Base-by-base conservation (phyloP, 1,284 basidiomycete species). In the Coniferiporia weirii region DNA sequence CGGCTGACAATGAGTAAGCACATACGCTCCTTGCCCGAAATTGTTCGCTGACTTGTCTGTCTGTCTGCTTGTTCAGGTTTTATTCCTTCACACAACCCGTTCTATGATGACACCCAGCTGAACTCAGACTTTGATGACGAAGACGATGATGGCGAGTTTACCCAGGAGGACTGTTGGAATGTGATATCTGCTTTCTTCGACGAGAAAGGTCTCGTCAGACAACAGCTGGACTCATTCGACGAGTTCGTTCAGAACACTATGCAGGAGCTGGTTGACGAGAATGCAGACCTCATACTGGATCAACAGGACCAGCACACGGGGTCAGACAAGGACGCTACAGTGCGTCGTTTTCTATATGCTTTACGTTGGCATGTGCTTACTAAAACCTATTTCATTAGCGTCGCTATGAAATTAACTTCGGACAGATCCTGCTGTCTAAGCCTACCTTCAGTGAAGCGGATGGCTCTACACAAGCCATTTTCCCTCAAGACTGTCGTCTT, bases 191-290 rank as follows among this genome's bases (percentile, higher is more conserved):
- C 92, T 67, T 99, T 98, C 79, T 99, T 99, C 72, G 89, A 93
- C 63, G 91, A 95, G 72, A 98, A 97, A 74, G 96, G 96, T 75
- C 87, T 99, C 61, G 97, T 99, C 59, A 85, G 94, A 57, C 97
- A 99, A 73, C 96, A 99, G 73, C 84, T 99, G 59, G 95, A 97
- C 77, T 96, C 93, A 34, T 99, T 97, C 76, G 95, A 99, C 73
- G 97, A 99, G 75, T 99, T 99, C 70, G 93, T 99, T 52, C 93
- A 96, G 72, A 98, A 98, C 70, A 98, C 95, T n/a, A 98, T 99
- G 91, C 96, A 99, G 75, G 96, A 99, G 72, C 81, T 99, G 36
- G 95, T 99, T 38, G 96, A 99, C 70, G 97, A 99, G 76, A 94
- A 93, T 66, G 79, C 87, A 36, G 92, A 93, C 67, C 84, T 99